Conservation (phyloP, 495 filamentous ascomycete genomes). For the Penicillium fimorum region DNA sequence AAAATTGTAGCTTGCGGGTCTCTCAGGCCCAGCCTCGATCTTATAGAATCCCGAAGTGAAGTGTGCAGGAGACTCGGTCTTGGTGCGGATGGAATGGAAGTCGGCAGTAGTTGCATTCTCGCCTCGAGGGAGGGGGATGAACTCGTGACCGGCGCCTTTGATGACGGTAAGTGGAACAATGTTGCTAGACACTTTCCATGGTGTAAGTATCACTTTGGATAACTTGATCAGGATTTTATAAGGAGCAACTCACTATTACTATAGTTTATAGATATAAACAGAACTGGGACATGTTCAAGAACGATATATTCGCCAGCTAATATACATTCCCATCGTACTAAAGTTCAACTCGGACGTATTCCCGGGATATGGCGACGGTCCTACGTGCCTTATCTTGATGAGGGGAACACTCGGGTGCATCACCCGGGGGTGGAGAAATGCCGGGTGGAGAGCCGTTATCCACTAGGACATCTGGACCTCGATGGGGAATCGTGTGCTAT, state of each 20-base stretch:
- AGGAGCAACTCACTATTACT: conserved; percentile 4
- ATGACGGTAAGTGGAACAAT: conserved; percentile 33
- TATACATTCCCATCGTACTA: not conserved
- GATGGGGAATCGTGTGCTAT: not conserved
- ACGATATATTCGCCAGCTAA: not conserved
- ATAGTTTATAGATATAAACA: not conserved
- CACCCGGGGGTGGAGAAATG: conserved; percentile 10
- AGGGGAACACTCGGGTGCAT: conserved; percentile 13
- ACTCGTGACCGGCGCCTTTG: conserved; percentile 34
- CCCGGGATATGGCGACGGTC: conserved; percentile 4
- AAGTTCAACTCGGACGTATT: conserved; percentile 3
- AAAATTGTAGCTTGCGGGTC: conserved; percentile 29
- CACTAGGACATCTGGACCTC: not conserved
- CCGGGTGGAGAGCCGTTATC: conserved; percentile 13
- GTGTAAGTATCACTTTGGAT: not conserved
- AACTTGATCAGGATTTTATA: not conserved
- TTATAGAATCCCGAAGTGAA: conserved; percentile 37
- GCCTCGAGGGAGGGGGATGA: conserved; percentile 29
- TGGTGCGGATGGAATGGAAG: conserved; percentile 33
- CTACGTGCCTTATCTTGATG: conserved; percentile 14
- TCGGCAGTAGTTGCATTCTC: conserved; percentile 33
- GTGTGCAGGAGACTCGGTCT: conserved; percentile 29
- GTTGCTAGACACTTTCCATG: conserved; percentile 24
- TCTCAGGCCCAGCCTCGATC: conserved; percentile 30
- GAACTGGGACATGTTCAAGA: not conserved